phyloP scores from a whole-genome alignment of 345 rosid species.

The Citrus inodora region DNA sequence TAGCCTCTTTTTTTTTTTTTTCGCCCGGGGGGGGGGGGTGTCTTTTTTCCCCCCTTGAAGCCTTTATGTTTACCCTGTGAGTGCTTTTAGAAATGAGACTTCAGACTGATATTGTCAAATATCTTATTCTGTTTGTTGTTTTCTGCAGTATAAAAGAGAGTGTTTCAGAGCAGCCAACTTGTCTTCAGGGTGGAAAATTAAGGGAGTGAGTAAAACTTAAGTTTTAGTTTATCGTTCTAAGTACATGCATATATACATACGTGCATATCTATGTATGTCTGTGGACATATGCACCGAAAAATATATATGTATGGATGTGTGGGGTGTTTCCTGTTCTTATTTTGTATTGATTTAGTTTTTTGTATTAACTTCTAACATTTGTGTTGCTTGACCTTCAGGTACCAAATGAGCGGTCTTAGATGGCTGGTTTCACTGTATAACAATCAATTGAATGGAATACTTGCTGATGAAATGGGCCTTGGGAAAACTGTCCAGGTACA shows the following conservation, averaged over 20 bases:
- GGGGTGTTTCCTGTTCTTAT: neutral
- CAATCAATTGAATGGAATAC: constrained; percentile 87
- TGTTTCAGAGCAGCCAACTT: constrained; percentile 74
- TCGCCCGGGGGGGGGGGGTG: too few relatives aligned
- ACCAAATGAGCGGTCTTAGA: constrained; percentile 90
- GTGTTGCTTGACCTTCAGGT: constrained; percentile 43
- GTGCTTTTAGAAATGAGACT: neutral
- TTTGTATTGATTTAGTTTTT: neutral
- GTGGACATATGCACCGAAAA: neutral
- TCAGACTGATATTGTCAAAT: neutral
- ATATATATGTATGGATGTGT: neutral
- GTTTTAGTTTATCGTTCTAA: neutral
- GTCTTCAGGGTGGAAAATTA: constrained; percentile 74
- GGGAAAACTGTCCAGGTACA: constrained; percentile 95
- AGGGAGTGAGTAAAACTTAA: constrained; percentile 68
- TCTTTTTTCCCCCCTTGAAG: neutral
- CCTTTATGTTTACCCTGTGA: neutral
- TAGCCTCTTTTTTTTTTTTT: neutral
- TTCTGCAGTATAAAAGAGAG: constrained; percentile 79
- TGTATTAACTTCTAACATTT: constrained; percentile 14
- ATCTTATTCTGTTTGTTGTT: neutral
- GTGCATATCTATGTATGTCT: neutral
- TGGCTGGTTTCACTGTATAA: constrained; percentile 91
- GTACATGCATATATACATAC: neutral
- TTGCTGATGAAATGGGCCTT: constrained; percentile 98